Evolutionary conservation across 331 rosid genomes (phyloP), one percentile per base, ranked within the genome.

Genomic region (Quercus phellos): DNA sequence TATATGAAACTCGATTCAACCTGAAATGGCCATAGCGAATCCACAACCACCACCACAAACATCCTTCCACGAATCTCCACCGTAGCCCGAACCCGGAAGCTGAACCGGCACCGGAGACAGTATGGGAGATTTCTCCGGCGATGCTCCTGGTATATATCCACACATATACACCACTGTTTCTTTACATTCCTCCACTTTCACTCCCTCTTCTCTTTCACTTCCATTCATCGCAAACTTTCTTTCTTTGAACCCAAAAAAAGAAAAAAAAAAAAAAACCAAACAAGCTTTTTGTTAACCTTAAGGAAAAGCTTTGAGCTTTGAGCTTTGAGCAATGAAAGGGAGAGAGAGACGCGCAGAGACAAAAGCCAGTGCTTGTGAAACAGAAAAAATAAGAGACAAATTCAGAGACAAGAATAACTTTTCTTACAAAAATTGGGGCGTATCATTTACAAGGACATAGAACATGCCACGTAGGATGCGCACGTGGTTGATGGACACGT

Each of bases 1-100:
- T 5, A n/a, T 6, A 6, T 4, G 27, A 68, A 66, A 56, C 34
- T 51, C 24, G 82, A 72, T 80, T 64, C 70, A 66, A 94, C 98
- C 98, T 77, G 97, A 94, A 54, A 90, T 82, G 78, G 96, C 98
- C 90, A 87, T 78, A 60, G 98, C 96, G 77, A 92, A 94, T 76
- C 98, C 98, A 73, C 97, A 92, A 42, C 98, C 98, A 22, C 97
- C 98, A 16, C 90, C 92, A 38, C 94, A 90, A 9, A 89, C 90
- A 2, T 88, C 94, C 79, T 78, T 90, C 96, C 96, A 91, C 1
- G 91, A 86, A 80, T 91, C 88, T 51, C 76, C 89, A 0, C 26
- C 85, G 1, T 59, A 16, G 3, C 38, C 51, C 19, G 81, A 83
- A 78, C 54, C 81, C 17, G 94, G 83, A 17, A 85, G 79, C 21